Evolutionary conservation across 2,329 filamentous ascomycete genomes (phyloP).

Genomic region (Orbilia blumenaviensis): DNA sequence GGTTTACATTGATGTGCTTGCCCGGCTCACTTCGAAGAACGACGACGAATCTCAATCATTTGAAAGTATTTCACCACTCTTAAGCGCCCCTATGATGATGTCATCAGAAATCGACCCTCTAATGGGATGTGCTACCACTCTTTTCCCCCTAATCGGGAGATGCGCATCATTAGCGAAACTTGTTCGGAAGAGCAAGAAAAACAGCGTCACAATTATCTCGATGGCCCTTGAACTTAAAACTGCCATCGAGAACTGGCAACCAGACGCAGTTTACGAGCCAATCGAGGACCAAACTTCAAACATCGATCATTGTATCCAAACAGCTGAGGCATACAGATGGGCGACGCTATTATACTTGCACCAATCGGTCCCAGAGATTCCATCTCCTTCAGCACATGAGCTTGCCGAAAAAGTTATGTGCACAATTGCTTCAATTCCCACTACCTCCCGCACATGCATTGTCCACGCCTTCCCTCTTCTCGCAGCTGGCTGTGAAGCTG

Average conservation of each 20-base stretch:
- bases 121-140: constrained; percentile 73
- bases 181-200: constrained; percentile 67
- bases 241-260: constrained; percentile 70
- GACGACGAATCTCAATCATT: constrained; percentile 64
- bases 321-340: constrained; percentile 73
- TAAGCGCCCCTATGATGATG: constrained; percentile 60
- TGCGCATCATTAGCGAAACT: constrained; percentile 73
- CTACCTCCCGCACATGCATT: constrained; percentile 71
- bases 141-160: constrained; percentile 74
- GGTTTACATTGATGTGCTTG: constrained; percentile 78
- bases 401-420: constrained; percentile 71
- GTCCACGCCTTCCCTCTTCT: constrained; percentile 76
- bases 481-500: constrained; percentile 73
- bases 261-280: constrained; percentile 68
- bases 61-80: constrained; percentile 43
- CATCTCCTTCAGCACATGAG: constrained; percentile 67
- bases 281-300: constrained; percentile 71
- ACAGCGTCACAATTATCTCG: constrained; percentile 68
- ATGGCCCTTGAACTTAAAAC: constrained; percentile 70
- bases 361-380: constrained; percentile 74
- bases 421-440: constrained; percentile 71
- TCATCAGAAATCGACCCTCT: constrained; percentile 71
- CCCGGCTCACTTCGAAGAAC: constrained; percentile 71
- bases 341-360: constrained; percentile 74
- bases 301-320: constrained; percentile 70